Percentiles rank a stretch among this genome's conserved stretches.
phyloP scores from a whole-genome alignment of 148 eudicot species.

The Persicaria maculosa region DNA sequence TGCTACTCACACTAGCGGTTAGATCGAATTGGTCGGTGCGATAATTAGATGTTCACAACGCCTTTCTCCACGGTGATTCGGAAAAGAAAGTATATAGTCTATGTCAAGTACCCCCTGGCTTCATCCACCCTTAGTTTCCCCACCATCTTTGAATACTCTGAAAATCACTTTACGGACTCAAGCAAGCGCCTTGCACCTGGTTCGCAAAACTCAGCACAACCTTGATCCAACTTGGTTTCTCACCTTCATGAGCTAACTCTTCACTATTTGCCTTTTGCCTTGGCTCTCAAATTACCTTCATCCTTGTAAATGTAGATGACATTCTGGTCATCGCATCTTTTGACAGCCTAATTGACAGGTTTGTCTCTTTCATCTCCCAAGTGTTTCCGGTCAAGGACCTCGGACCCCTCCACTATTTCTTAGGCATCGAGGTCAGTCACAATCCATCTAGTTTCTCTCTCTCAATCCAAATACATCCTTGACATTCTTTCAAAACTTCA shows the following conservation, averaged over 20 bases:
- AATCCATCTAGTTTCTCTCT: too few relatives aligned
- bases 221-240: background rate
- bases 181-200: background rate
- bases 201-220: background rate
- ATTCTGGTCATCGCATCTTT: too few relatives aligned
- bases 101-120: background rate
- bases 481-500: too few relatives aligned
- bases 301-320: too few relatives aligned
- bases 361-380: too few relatives aligned
- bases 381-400: too few relatives aligned
- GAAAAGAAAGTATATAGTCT: background rate
- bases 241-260: background rate
- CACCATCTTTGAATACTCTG: background rate
- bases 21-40: background rate
- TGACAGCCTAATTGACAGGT: too few relatives aligned
- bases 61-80: background rate
- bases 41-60: background rate
- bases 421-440: too few relatives aligned
- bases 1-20: background rate
- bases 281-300: too few relatives aligned
- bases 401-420: too few relatives aligned
- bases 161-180: background rate
- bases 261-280: background rate
- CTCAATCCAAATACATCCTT: too few relatives aligned
- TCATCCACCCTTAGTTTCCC: background rate